Percentiles rank a stretch among this genome's conserved stretches.
Evolutionary conservation across 805 yeast genomes (phyloP).

Genomic region (Lachancea cidri): DNA sequence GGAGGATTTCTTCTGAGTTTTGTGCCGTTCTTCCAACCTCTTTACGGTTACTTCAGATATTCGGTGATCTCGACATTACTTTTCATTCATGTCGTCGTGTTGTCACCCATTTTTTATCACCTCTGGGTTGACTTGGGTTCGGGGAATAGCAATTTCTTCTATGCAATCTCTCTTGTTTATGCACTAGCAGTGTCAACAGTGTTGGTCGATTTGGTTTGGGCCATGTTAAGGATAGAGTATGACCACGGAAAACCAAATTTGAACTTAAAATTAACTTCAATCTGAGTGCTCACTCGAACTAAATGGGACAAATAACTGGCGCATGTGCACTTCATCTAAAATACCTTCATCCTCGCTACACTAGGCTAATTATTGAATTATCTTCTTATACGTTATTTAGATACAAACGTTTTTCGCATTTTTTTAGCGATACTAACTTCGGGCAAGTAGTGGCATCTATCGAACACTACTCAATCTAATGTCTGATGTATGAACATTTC

Average conservation of each 20-base stretch:
- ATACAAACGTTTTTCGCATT: neutral
- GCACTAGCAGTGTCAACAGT: conserved; percentile 64
- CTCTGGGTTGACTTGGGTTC: conserved; percentile 92
- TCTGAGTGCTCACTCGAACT: conserved; percentile 20
- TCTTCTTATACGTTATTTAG: neutral
- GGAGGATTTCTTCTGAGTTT: conserved; percentile 51
- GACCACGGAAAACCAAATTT: conserved; percentile 38
- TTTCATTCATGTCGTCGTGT: conserved; percentile 51
- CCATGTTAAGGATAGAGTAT: conserved; percentile 63
- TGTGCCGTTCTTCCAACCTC: conserved; percentile 43
- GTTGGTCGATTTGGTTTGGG: conserved; percentile 78
- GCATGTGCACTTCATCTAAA: neutral
- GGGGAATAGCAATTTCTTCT: conserved; percentile 94
- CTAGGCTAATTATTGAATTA: neutral
- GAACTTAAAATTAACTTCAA: conserved; percentile 46
- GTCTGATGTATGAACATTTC: conserved; percentile 1
- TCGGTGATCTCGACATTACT: conserved; percentile 47
- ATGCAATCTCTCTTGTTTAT: conserved; percentile 84
- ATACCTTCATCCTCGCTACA: neutral
- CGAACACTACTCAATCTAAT: neutral
- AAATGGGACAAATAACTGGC: neutral
- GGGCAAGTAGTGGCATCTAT: too few relatives aligned
- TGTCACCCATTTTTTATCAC: conserved; percentile 87
- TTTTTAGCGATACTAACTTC: neutral
- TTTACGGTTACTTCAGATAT: conserved; percentile 42